phyloP scores from a whole-genome alignment of 192 early-diverging fungal genomes.

The Entophlyctis luteolus region DNA sequence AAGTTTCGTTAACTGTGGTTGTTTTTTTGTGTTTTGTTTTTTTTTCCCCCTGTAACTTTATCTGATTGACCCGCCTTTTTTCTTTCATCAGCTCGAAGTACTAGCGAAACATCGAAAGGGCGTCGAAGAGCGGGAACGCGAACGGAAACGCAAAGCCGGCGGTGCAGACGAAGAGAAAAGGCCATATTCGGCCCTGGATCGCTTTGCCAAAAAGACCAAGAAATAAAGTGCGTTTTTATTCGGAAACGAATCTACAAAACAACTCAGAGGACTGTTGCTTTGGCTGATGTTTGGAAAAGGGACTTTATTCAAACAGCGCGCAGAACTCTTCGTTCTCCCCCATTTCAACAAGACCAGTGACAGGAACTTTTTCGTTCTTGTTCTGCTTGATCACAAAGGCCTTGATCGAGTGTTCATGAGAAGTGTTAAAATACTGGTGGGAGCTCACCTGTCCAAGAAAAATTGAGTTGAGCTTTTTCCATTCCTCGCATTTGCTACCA shows the following conservation, averaged over 20 bases:
- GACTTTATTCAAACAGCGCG: background rate
- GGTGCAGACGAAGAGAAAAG: conserved; percentile 45
- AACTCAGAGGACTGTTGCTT: too few relatives aligned
- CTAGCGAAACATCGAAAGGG: conserved; percentile 51
- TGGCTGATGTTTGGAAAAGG: too few relatives aligned
- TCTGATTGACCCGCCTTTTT: too few relatives aligned
- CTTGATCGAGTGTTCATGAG: background rate
- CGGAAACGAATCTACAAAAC: too few relatives aligned
- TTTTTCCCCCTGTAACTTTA: background rate
- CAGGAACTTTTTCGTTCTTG: background rate
- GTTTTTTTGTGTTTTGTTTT: background rate
- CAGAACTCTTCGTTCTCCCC: conserved; percentile 25
- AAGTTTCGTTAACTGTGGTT: conserved; percentile 7
- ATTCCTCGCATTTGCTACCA: conserved; percentile 11
- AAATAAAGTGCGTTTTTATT: background rate
- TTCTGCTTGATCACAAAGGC: conserved; percentile 15
- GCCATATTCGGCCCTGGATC: conserved; percentile 60
- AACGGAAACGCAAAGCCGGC: conserved; percentile 39
- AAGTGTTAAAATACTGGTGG: background rate
- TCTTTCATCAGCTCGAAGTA: background rate
- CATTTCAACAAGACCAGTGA: conserved; percentile 12
- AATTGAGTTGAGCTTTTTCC: background rate
- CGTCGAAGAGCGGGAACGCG: conserved; percentile 49
- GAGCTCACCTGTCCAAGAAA: conserved; percentile 1
- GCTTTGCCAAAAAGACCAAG: conserved; percentile 43